These are phyloP conservation scores for Hirschfeldia incana DNA, from an alignment of 345 rosid genomes.

Conservation along the genomic window DNA sequence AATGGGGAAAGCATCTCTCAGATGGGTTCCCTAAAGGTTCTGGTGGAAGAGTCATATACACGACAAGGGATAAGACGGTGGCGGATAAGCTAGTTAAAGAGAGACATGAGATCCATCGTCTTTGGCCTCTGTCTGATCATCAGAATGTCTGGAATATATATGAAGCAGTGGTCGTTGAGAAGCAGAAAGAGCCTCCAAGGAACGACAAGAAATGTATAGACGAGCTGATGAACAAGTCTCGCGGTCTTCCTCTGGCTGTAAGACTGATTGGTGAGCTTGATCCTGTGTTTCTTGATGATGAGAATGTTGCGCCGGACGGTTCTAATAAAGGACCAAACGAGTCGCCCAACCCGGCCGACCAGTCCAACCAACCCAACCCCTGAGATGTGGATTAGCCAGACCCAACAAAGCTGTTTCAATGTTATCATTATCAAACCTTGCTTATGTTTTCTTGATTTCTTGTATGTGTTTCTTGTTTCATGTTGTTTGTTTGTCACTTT, in stretches of 20 bases:
- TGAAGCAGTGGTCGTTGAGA: constrained; percentile 25
- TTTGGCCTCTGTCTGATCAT: constrained; percentile 32
- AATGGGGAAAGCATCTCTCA: constrained; percentile 42
- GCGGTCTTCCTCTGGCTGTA: constrained; percentile 52
- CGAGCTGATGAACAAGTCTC: constrained; percentile 40
- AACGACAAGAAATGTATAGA: constrained; percentile 39
- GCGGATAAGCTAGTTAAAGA: constrained; percentile 44
- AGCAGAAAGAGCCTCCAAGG: neutral
- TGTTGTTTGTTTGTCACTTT: neutral
- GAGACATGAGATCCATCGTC: constrained; percentile 38
- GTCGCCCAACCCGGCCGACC: neutral
- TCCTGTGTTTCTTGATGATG: constrained; percentile 28
- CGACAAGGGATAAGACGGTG: constrained; percentile 40
- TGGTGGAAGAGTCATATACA: constrained; percentile 55
- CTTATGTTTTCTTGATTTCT: neutral
- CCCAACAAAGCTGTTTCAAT: neutral
- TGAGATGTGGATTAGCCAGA: neutral
- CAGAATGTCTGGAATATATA: constrained; percentile 21
- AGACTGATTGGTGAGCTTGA: constrained; percentile 34
- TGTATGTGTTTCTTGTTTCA: neutral
- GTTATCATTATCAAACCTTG: neutral
- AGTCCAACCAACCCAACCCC: neutral
- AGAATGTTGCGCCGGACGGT: neutral
- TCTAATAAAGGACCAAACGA: neutral
- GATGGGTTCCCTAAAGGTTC: constrained; percentile 57